phyloP scores from a whole-genome alignment of 1,284 basidiomycete species.

The Cryptococcus hybrid region DNA sequence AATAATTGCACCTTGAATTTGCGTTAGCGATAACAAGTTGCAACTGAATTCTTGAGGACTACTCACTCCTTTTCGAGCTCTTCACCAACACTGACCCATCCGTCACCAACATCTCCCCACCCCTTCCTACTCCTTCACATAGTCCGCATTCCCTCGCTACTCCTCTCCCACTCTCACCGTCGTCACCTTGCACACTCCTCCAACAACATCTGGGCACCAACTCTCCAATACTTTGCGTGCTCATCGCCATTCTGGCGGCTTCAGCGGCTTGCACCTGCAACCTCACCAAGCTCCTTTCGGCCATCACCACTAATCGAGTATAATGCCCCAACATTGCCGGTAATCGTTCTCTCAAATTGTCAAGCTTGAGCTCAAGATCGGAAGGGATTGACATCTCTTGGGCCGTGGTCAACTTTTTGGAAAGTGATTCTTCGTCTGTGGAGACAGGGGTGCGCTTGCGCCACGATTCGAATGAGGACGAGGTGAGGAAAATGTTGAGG shows the following conservation, averaged over 20 bases:
- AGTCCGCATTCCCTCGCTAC: conserved; percentile 61
- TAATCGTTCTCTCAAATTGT: conserved; percentile 67
- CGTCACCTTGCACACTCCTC: conserved; percentile 19
- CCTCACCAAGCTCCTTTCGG: conserved; percentile 80
- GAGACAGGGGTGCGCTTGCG: conserved; percentile 61
- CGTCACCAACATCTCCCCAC: conserved; percentile 64
- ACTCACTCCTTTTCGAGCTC: conserved; percentile 72
- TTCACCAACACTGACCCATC: conserved; percentile 72
- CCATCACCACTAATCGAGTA: conserved; percentile 81
- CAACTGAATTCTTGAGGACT: not conserved
- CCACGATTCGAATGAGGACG: conserved; percentile 80
- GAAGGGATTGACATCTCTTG: conserved; percentile 91
- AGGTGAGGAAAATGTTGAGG: conserved; percentile 73
- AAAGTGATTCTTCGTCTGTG: conserved; percentile 80
- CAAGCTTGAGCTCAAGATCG: conserved; percentile 83
- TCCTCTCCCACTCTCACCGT: too few species aligned
- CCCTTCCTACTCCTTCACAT: conserved; percentile 72
- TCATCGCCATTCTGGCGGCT: conserved; percentile 73
- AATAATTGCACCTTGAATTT: too few species aligned
- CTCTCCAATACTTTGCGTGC: conserved; percentile 73
- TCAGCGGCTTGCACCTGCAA: conserved; percentile 84
- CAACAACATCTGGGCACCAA: conserved; percentile 43
- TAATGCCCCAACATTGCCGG: conserved; percentile 70
- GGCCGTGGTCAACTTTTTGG: conserved; percentile 72
- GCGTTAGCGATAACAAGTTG: too few species aligned